Percentiles rank a stretch among this genome's conserved stretches.
These are phyloP conservation scores for Lathyrus sativus DNA, from an alignment of 306 rosid genomes.

Conservation along the genomic window DNA sequence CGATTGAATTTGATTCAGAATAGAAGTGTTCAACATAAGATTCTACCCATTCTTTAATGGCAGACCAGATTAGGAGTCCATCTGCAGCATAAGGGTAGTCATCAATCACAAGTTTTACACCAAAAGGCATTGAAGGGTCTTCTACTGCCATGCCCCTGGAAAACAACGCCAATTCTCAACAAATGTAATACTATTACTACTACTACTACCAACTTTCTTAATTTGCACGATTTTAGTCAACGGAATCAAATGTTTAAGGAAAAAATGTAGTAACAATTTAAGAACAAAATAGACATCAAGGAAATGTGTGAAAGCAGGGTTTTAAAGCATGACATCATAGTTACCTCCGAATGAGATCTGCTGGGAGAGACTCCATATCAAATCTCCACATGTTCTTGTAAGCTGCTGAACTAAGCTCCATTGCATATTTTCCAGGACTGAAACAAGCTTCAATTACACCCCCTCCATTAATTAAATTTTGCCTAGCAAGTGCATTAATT, in stretches of 20 bases:
- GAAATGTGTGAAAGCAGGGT: conserved; percentile 4
- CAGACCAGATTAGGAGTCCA: conserved; percentile 94
- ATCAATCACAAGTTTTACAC: conserved; percentile 78
- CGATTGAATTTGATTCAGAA: conserved; percentile 58
- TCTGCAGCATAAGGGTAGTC: conserved; percentile 97
- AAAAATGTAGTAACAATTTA: no score
- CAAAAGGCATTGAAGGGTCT: conserved; percentile 75
- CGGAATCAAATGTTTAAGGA: background rate
- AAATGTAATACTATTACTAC: background rate
- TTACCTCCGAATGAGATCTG: conserved; percentile 90
- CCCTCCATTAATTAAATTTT: conserved; percentile 85
- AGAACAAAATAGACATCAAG: conserved; percentile 9
- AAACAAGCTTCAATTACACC: conserved; percentile 88
- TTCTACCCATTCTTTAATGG: conserved; percentile 87
- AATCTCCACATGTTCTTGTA: conserved; percentile 81
- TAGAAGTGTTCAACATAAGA: conserved; percentile 74
- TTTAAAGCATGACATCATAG: background rate
- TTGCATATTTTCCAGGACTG: conserved; percentile 83
- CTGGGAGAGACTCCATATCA: conserved; percentile 90
- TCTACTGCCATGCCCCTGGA: conserved; percentile 92
- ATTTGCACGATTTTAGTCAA: background rate
- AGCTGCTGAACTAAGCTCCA: conserved; percentile 93
- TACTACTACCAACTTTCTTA: background rate
- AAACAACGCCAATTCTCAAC: background rate
- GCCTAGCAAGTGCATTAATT: conserved; percentile 88